Evolutionary conservation across 164 flowering plant genomes (phyloP), one percentile per base, ranked within the genome.

Genomic region (Chloranthus sessilifolius): DNA sequence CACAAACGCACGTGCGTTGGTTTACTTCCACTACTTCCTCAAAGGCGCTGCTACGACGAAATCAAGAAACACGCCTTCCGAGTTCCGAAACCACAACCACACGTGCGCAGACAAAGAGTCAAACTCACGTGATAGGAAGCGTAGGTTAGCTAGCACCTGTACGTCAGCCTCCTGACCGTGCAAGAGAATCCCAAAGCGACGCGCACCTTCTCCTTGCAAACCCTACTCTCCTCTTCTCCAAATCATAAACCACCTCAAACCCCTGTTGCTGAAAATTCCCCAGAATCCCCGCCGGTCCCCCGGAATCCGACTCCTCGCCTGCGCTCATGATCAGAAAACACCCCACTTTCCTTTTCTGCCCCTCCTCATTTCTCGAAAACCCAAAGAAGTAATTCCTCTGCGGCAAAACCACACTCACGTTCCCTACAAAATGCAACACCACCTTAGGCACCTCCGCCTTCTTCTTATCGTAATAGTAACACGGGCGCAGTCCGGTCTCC

Each of bases 231-330:
- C 66, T 37, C 50, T 61, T 59, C 66, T 63, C 80, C 81, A 91
- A 69, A 55, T 91, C 98, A 58, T 91, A 91, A 21, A 83, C 85
- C 63, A 91, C 98, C 65, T 91, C 98, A 26, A 91, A 85, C 47
- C 96, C 96, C 56, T 91, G 98, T 49, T 91, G 98, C 67, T 83
- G 95, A 48, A 80, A 88, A 39, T 85, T 91, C 28, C 98, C 98
- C 7, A 91, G 56, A 2, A 78, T 70, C 16, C 77, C 95, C 22
- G 67, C 83, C 23, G 98, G 96, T 62, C 98, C 98, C 56, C 80
- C 73, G 0, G 53, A 22, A 41, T 76, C 89, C 48, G 30, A 54
- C 1, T 42, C 44, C 64, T 85, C 94, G 11, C 92, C 95, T 39
- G 78, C 98, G 83, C 77, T 60, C 92, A 88, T 80, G 75, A 91